Evolutionary conservation across 2,329 filamentous ascomycete genomes (phyloP), one percentile per base, ranked within the genome.

Genomic region (Curvularia lunata): DNA sequence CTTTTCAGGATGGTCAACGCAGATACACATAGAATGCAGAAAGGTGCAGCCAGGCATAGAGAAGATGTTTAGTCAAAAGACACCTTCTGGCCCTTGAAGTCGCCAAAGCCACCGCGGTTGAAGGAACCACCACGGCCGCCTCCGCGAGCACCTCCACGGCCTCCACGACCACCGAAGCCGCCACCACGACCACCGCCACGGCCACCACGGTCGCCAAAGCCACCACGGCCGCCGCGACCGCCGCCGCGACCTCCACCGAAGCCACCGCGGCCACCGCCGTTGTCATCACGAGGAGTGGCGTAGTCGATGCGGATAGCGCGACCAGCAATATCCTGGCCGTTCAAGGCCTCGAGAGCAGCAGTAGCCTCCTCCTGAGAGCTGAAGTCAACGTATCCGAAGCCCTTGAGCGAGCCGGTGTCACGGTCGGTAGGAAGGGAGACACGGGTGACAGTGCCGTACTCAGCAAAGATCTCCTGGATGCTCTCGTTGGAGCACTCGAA

Each of bases 311-410:
- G 91, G 67, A 97, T 83, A 52, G 85, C 78, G 69, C 93, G 91
- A 55, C 90, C 87, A 64, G 82, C 84, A 69, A 95, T 84, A 58
- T 91, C 87, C 54, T 83, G 82, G 64, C 91, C 91, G 68, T 91
- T 88, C 76, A 91, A 84, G 56, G 83, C 81, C 69, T 89, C 83
- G 68, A 91, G 86, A 23, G 88, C 93, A 69, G 82, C 80, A 80
- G 89, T 91, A 71, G 93, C 91, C 71, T 97, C 92, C 27, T 96
- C 92, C 61, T 95, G 78, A 18, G 89, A 90, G 68, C 82, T 81
- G 83, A 94, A 97, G 74, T 89, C 88, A 63, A 97, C 89, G 76
- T 97, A 97, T 54, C 91, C 93, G 78, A 96, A 97, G 56, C 93
- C 93, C 88, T 97, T 97, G 75, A 89, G 88, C 69, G 88, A 86